Evolutionary conservation across 129 eudicot species (phyloP).

Genomic region (Ambrosia trifida): DNA sequence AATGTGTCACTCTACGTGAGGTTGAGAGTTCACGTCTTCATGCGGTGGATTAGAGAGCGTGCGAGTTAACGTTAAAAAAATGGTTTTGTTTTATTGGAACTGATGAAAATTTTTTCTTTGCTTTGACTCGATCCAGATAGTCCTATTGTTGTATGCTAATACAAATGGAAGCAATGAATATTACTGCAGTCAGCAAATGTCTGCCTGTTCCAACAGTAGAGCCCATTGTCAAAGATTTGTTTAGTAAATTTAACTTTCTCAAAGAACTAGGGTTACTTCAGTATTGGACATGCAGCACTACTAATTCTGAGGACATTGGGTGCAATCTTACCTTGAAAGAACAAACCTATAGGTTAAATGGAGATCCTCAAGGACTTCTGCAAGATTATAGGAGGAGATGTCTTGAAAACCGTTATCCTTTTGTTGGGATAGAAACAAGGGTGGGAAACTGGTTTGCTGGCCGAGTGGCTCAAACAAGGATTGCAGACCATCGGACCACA

Average conservation of each 20-base stretch:
- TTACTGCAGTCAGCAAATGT: neutral
- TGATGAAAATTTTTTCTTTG: too few relatives aligned
- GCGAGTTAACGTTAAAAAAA: too few relatives aligned
- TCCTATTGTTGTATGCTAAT: too few relatives aligned
- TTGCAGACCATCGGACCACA: constrained; percentile 8
- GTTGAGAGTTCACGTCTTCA: too few relatives aligned
- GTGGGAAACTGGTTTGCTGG: constrained; percentile 11
- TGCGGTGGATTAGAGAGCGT: too few relatives aligned
- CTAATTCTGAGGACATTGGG: neutral
- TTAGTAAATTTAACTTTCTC: neutral
- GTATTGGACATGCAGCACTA: neutral
- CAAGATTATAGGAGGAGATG: neutral
- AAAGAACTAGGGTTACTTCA: constrained; percentile 3
- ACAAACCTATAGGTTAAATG: neutral
- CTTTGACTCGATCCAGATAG: too few relatives aligned
- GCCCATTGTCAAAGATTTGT: neutral
- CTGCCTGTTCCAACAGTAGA: neutral
- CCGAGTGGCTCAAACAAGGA: constrained; percentile 11
- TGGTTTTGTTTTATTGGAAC: too few relatives aligned
- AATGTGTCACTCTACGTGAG: too few relatives aligned
- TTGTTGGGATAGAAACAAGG: neutral
- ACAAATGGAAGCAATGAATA: too few relatives aligned
- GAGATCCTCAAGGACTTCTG: neutral
- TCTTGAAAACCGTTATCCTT: neutral
- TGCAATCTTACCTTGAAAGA: neutral